Percentiles rank a stretch among this genome's conserved stretches.
phyloP scores from a whole-genome alignment of 75 land plant species.

The Cunninghamia lanceolata region DNA sequence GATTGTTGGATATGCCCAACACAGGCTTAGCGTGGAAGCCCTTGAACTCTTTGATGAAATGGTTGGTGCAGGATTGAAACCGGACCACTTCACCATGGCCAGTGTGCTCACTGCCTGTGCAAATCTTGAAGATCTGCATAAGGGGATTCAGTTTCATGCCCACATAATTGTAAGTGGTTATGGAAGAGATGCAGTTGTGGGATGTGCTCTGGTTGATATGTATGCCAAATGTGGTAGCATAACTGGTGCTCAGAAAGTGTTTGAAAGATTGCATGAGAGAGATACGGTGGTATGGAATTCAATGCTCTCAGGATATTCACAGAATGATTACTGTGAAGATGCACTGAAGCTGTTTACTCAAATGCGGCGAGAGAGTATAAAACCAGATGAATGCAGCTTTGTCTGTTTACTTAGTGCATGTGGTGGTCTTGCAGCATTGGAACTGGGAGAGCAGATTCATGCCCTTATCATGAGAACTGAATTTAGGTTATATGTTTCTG shows the following conservation, averaged over 20 bases:
- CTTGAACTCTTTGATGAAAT: constrained; percentile 24
- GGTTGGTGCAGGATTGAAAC: constrained; percentile 16
- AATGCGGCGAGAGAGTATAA: constrained; percentile 44
- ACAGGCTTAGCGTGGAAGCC: constrained; percentile 30
- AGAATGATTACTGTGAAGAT: constrained; percentile 13
- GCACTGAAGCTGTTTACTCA: constrained; percentile 41
- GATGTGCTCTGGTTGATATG: constrained; percentile 19
- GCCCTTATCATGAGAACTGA: constrained; percentile 34
- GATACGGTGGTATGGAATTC: constrained; percentile 11
- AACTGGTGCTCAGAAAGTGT: constrained; percentile 6
- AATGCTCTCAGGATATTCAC: constrained; percentile 11
- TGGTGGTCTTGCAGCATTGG: constrained; percentile 40
- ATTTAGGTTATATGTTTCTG: constrained; percentile 38
- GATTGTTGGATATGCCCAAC: constrained; percentile 32
- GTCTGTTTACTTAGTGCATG: constrained; percentile 56
- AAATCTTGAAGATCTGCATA: constrained; percentile 4
- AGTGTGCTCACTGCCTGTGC: constrained; percentile 25
- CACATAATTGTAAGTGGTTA: constrained; percentile 20
- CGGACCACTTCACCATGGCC: constrained; percentile 19
- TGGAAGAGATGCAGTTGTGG: constrained; percentile 16
- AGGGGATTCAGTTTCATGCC: constrained; percentile 16
- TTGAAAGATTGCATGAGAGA: constrained; percentile 7
- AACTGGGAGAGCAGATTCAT: constrained; percentile 57
- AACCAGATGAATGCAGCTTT: constrained; percentile 56
- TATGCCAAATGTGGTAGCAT: constrained; percentile 15